phyloP scores from a whole-genome alignment of 352 stramenopile genomes.

The Globisporangium takayamanum region DNA sequence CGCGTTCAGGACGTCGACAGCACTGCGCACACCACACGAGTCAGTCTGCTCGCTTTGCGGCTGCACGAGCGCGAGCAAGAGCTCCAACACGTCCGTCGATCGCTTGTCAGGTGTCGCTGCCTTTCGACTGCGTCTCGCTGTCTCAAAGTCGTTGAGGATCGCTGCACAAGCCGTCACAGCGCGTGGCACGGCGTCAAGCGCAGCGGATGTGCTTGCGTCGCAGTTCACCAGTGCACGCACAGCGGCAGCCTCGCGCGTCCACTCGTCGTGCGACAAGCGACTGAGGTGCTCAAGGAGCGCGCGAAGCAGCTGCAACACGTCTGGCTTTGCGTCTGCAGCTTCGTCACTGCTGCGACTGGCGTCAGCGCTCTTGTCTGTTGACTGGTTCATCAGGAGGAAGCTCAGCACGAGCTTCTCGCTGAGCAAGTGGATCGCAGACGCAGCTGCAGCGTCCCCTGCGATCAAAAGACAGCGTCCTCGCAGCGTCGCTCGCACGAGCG shows the following conservation, averaged over 20 bases:
- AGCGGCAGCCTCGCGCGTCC: not conserved
- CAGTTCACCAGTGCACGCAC: not conserved
- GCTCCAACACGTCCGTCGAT: constrained; percentile 7
- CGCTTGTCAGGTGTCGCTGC: not conserved
- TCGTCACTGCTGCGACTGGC: not conserved
- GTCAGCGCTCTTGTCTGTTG: not conserved
- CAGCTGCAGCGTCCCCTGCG: constrained; percentile 13
- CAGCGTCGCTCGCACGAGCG: constrained; percentile 25
- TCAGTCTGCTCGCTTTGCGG: not conserved
- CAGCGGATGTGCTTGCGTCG: too few relatives aligned
- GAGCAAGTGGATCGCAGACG: constrained; percentile 21
- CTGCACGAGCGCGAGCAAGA: constrained; percentile 7
- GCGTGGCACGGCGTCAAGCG: not conserved
- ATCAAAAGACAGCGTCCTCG: constrained; percentile 11
- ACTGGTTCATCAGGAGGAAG: constrained; percentile 15
- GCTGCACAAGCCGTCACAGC: not conserved
- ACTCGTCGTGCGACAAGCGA: constrained; percentile 1
- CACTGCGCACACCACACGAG: not conserved
- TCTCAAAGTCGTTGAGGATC: not conserved
- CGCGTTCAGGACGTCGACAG: not conserved
- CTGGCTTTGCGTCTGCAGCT: not conserved
- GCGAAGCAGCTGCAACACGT: constrained; percentile 2
- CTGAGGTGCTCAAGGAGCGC: constrained; percentile 5
- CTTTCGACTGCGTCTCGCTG: constrained; percentile 3
- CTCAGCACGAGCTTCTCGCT: constrained; percentile 24